Evolutionary conservation across 1,284 basidiomycete genomes (phyloP), one percentile per base, ranked within the genome.

Genomic region (Vanrija sp.): DNA sequence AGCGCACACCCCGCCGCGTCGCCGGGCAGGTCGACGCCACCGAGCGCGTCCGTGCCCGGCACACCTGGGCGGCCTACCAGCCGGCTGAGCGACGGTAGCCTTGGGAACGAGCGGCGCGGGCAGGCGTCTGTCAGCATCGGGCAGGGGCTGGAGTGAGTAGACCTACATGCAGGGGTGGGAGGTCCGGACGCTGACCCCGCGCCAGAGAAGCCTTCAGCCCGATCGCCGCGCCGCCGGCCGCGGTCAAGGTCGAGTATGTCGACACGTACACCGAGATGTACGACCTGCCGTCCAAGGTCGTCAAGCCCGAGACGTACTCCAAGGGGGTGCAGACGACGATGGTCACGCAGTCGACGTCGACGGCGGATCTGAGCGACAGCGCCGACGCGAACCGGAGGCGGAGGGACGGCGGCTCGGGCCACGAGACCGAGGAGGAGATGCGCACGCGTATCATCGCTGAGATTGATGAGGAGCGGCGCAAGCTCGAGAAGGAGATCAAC

Each of bases 191-290:
- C 23, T 48, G 5, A 50, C 44, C 15, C 7, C 18, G 44, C 28
- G 6, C 3, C 29, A 80, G 81, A 38, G 82, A 82, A 7, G 75
- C 79, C 6, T 81, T 79, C 2, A 50, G 55, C 16, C 85, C 83
- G 5, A 34, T 34, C n/a, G 6, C 28, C 3, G 19, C 40, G 26
- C 39, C 25, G 18, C 26, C 43, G 23, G 44, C 51, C n/a, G 49
- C 23, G 5, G 54, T 55, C 19, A 47, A 85, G 38, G 82, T 84
- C n/a, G 88, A 91, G 68, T 80, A 91, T 39, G 83, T 94, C 56
- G 89, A 94, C 65, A 83, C 90, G 14, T 88, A 91, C 61, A 85
- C 90, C 64, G 91, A 94, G 68, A 78, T 94, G 12, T 94, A 90
- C 65, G 90, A 93, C 66, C 77, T 93, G n/a, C 91, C 91, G 0